Evolutionary conservation across 2,329 filamentous ascomycete species (phyloP).

Genomic region (Huntiella bhutanensis): DNA sequence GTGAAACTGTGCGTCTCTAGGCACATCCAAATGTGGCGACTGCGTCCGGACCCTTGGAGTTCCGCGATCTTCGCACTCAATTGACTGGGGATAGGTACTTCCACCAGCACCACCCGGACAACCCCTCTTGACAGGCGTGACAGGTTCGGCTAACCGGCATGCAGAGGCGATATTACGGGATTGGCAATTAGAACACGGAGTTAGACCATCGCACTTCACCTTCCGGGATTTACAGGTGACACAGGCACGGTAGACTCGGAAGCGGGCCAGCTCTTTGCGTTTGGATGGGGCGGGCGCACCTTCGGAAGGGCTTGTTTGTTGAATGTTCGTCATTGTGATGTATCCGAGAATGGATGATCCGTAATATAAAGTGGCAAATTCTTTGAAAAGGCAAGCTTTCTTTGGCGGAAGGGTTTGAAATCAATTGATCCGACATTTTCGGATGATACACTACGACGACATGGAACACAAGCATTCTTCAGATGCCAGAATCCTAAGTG

Average conservation of each 20-base stretch:
- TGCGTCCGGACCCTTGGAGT: background rate
- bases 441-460: too few species aligned
- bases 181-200: conserved; percentile 32
- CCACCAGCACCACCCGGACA: background rate
- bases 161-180: conserved; percentile 25
- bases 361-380: too few species aligned
- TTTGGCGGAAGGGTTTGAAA: too few species aligned
- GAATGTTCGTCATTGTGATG: too few species aligned
- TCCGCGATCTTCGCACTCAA: background rate
- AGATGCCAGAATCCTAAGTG: too few species aligned
- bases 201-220: conserved; percentile 35
- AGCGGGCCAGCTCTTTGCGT: conserved; percentile 16
- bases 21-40: conserved; percentile 27
- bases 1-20: conserved; percentile 31
- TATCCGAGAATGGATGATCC: too few species aligned
- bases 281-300: background rate
- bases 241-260: conserved; percentile 33
- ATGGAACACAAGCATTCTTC: too few species aligned
- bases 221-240: conserved; percentile 35
- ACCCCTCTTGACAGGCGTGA: conserved; percentile 12
- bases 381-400: too few species aligned
- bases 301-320: too few species aligned
- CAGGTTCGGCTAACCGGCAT: conserved; percentile 26
- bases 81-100: background rate
- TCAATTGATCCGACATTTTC: too few species aligned